Evolutionary conservation across 768 basidiomycete genomes (phyloP).

Genomic region (Pulveroboletus sp.): DNA sequence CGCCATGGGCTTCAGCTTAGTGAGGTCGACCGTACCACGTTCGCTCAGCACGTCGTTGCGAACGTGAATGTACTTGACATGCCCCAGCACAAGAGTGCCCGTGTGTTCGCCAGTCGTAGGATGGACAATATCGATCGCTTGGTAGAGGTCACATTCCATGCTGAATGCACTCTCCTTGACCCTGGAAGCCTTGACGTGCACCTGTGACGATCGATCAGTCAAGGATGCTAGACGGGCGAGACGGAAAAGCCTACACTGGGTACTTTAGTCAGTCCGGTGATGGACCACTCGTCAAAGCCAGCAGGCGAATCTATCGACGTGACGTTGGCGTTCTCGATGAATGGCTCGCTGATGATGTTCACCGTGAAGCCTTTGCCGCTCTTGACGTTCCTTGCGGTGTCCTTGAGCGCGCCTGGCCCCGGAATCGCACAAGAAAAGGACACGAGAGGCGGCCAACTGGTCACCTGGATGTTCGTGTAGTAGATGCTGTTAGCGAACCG

Average conservation of each 20-base stretch:
- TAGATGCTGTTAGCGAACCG: not conserved
- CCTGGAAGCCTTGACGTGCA: conserved; percentile 37
- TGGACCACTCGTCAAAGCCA: conserved; percentile 38
- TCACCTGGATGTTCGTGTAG: conserved; percentile 16
- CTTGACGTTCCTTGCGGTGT: conserved; percentile 47
- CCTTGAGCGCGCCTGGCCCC: conserved; percentile 30
- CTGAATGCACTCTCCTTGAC: conserved; percentile 47
- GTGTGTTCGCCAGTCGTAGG: conserved; percentile 27
- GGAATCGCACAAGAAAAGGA: conserved; percentile 30
- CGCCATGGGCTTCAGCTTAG: conserved; percentile 34
- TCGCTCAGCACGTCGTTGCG: conserved; percentile 40
- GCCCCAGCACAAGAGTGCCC: conserved; percentile 37
- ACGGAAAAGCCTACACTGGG: conserved; percentile 8
- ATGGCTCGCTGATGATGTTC: conserved; percentile 56
- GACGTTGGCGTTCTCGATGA: conserved; percentile 37
- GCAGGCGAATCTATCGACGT: conserved; percentile 37
- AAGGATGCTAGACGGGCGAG: not conserved
- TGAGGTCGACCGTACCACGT: conserved; percentile 34
- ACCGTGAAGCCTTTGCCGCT: conserved; percentile 49
- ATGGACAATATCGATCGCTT: conserved; percentile 36
- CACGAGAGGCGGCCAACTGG: conserved; percentile 31
- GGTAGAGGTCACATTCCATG: conserved; percentile 40
- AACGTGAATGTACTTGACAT: conserved; percentile 42
- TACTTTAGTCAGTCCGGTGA: conserved; percentile 41
- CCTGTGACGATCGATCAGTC: conserved; percentile 17